Evolutionary conservation across 2,329 filamentous ascomycete genomes (phyloP), one percentile per base, ranked within the genome.

Genomic region (Elsinoe ampelina): DNA sequence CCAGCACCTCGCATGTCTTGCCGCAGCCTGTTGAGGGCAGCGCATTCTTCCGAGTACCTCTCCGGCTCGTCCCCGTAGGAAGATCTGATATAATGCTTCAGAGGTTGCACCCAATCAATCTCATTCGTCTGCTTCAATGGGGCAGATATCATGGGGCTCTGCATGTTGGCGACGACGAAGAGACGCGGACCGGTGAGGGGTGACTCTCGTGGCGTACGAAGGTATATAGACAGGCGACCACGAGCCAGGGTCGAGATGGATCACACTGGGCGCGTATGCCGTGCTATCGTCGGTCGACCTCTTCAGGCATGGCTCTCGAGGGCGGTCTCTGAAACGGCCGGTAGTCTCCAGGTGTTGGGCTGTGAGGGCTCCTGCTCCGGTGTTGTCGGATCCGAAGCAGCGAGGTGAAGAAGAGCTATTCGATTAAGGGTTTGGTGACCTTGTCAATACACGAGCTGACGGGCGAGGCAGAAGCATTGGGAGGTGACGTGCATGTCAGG

Each of bases 1-100:
- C 93, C 92, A 32, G 93, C 93, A 34, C 95, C 93, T 68, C 95
- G 83, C 89, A 98, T 96, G 70, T 98, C 95, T 81, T 98, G 95
- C 66, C 93, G 85, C 73, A 98, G 77, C 43, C 93, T 84, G 75
- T 97, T 95, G 71, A 98, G 82, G 36, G 90, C 95, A 41, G 84
- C 85, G 76, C 93, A 97, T 79, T 98, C 93, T 72, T 97, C 90
- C 55, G 85, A 82, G 76, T 98, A 98, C 65, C 89, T 84, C 71
- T 98, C 93, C 26, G 93, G 92, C 70, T 97, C 92, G 73, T 98
- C 93, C 70, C 91, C 91, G 71, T 98, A 96, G 20, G 87, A 95
- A 65, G 90, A 81, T 63, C 90, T 83, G 66, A 98, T 98, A 76
- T 97, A 96, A 62, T 80, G 78, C 77, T 97, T 97, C 63, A 98